Percentiles rank a stretch among this genome's conserved stretches.
Evolutionary conservation across 2,329 filamentous ascomycete species (phyloP).

Genomic region (Beauveria rudraprayagi): DNA sequence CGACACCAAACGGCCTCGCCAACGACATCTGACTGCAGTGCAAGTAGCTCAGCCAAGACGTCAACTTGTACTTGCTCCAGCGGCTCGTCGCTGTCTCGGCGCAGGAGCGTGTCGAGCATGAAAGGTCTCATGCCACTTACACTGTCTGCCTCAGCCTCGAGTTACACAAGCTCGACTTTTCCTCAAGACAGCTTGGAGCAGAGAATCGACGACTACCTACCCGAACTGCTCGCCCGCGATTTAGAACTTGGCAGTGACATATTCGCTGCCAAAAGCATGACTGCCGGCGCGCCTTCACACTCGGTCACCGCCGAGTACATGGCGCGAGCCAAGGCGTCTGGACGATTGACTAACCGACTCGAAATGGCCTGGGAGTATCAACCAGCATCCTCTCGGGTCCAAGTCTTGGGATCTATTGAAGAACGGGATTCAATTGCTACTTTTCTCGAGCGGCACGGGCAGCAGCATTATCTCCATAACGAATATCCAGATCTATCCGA

Average conservation of each 20-base stretch:
- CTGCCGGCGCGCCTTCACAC: slow-evolving; percentile 38
- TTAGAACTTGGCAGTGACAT: slow-evolving; percentile 40
- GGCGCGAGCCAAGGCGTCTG: slow-evolving; percentile 13
- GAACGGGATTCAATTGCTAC: slow-evolving; percentile 29
- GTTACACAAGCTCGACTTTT: slow-evolving; percentile 16
- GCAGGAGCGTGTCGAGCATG: slow-evolving; percentile 32
- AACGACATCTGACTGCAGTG: not conserved
- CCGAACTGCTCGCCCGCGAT: slow-evolving; percentile 48
- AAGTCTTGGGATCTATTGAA: slow-evolving; percentile 27
- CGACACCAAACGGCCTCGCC: not conserved
- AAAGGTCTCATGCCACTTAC: slow-evolving; percentile 30
- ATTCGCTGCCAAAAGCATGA: slow-evolving; percentile 44
- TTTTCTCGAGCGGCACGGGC: slow-evolving; percentile 22
- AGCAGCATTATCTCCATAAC: not conserved
- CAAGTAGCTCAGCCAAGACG: slow-evolving; percentile 12
- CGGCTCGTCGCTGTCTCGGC: slow-evolving; percentile 17
- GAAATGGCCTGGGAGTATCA: slow-evolving; percentile 21
- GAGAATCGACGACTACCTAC: slow-evolving; percentile 37
- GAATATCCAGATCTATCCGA: slow-evolving; percentile 25
- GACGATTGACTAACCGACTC: slow-evolving; percentile 15
- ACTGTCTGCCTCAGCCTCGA: slow-evolving; percentile 22
- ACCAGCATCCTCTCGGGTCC: slow-evolving; percentile 22
- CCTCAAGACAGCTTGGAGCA: slow-evolving; percentile 22
- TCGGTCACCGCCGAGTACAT: slow-evolving; percentile 26
- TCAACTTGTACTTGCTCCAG: not conserved